A percentile compares a stretch with the other conserved stretches of the same genome.
phyloP scores from a whole-genome alignment of 495 filamentous ascomycete genomes.

The Penicillium steckii region DNA sequence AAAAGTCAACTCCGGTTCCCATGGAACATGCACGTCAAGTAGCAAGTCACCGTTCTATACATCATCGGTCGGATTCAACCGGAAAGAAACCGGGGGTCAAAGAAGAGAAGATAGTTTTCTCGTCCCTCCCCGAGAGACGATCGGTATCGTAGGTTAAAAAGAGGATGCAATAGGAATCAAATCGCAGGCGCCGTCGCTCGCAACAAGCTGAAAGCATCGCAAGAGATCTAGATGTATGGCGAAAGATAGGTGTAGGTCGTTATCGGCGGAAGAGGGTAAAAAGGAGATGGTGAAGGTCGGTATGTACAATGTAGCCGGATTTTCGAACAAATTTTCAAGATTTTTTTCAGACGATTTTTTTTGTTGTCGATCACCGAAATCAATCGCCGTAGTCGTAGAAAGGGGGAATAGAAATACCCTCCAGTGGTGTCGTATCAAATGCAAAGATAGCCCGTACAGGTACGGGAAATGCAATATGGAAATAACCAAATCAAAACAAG shows the following conservation, averaged over 20 bases:
- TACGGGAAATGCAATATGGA: slow-evolving; percentile 31
- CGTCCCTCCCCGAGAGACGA: slow-evolving; percentile 43
- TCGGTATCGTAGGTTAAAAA: slow-evolving; percentile 39
- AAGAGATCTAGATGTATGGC: slow-evolving; percentile 41
- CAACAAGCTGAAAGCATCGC: slow-evolving; percentile 44
- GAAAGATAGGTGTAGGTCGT: slow-evolving; percentile 26
- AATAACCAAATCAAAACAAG: slow-evolving; percentile 3
- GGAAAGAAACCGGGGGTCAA: slow-evolving; percentile 24
- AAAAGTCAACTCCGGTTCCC: slow-evolving; percentile 39
- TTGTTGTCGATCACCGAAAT: background rate
- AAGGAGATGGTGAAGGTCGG: slow-evolving; percentile 3
- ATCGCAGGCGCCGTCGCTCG: slow-evolving; percentile 50
- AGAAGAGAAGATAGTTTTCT: slow-evolving; percentile 23
- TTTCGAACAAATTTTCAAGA: slow-evolving; percentile 27
- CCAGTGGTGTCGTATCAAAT: slow-evolving; percentile 35
- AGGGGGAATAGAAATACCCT: slow-evolving; percentile 5
- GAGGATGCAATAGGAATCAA: slow-evolving; percentile 37
- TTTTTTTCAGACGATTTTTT: slow-evolving; percentile 27
- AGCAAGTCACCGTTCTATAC: slow-evolving; percentile 49
- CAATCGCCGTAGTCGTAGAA: slow-evolving; percentile 29
- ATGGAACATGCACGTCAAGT: slow-evolving; percentile 37
- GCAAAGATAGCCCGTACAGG: slow-evolving; percentile 24
- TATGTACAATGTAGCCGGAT: slow-evolving; percentile 42
- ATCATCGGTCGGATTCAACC: slow-evolving; percentile 38
- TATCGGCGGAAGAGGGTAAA: slow-evolving; percentile 29